A percentile compares a stretch with the other conserved stretches of the same genome.
phyloP scores from a whole-genome alignment of 139 green algal species.

The Asterochloris erici region DNA sequence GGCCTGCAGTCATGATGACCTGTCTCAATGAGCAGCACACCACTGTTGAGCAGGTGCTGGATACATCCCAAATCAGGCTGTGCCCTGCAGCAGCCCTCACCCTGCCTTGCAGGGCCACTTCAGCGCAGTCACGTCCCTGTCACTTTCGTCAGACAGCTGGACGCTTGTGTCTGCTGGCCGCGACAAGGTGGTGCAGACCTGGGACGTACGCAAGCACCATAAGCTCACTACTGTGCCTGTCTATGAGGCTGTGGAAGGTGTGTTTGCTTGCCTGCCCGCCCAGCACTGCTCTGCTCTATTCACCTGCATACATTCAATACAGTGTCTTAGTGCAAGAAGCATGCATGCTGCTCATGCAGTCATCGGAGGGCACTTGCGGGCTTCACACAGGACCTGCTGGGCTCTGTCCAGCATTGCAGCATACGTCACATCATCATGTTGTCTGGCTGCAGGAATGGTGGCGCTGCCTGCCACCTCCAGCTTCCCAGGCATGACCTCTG shows the following conservation, averaged over 20 bases:
- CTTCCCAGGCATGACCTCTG: constrained; percentile 46
- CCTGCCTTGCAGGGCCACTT: constrained; percentile 66
- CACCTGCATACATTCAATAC: too few species aligned
- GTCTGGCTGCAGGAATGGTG: constrained; percentile 27
- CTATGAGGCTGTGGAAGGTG: constrained; percentile 84
- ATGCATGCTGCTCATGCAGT: too few species aligned
- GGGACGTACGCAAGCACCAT: constrained; percentile 61
- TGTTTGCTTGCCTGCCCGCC: not conserved
- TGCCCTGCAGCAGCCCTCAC: too few species aligned
- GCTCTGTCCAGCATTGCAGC: too few species aligned
- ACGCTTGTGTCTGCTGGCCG: constrained; percentile 52
- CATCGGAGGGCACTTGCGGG: too few species aligned
- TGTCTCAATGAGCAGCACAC: too few species aligned
- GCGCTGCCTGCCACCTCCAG: constrained; percentile 22
- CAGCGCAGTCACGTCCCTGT: constrained; percentile 75
- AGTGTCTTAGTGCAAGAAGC: not conserved
- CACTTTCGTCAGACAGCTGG: constrained; percentile 70
- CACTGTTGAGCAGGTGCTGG: too few species aligned
- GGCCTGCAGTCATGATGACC: too few species aligned
- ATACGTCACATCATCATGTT: too few species aligned
- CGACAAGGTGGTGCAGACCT: constrained; percentile 76
- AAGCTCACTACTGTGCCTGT: constrained; percentile 75
- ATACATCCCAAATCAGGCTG: too few species aligned
- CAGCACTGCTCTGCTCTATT: not conserved
- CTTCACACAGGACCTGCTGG: too few species aligned